These are phyloP conservation scores for Geum urbanum DNA, from an alignment of 306 rosid species.

Conservation along the genomic window DNA sequence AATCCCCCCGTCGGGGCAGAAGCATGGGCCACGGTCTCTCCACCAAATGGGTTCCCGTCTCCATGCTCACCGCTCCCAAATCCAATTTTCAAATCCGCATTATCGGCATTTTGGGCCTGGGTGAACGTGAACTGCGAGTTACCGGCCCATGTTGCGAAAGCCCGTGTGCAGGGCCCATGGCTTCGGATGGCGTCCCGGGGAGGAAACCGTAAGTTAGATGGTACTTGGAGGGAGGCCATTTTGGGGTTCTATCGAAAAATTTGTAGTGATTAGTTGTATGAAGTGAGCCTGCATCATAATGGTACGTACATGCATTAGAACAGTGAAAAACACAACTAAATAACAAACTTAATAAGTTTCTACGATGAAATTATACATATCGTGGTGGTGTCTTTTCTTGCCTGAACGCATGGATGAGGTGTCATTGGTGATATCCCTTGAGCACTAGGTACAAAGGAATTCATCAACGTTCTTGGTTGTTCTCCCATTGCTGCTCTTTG, in stretches of 20 bases:
- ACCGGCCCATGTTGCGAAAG: not conserved
- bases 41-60: not conserved
- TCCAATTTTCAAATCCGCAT: not conserved
- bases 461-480: too few relatives aligned
- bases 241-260: not conserved
- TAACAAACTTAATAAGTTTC: too few relatives aligned
- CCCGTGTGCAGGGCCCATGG: not conserved
- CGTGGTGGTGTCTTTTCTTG: not conserved
- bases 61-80: not conserved
- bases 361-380: not conserved
- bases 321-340: too few relatives aligned
- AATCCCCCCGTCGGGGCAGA: not conserved
- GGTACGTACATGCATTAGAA: too few relatives aligned
- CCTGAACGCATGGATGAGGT: slow-evolving; percentile 29
- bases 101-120: not conserved
- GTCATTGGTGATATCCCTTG: slow-evolving; percentile 27
- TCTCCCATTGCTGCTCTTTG: too few relatives aligned
- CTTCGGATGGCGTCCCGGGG: not conserved
- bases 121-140: not conserved
- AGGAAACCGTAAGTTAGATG: not conserved
- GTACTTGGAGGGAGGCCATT: not conserved
- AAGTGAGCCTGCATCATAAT: too few relatives aligned
- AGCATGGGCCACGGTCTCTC: too few relatives aligned
- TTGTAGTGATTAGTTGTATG: too few relatives aligned
- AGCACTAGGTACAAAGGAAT: too few relatives aligned